These are phyloP conservation scores for Trichosporon ovoides DNA, from an alignment of 1,284 basidiomycete species.

Conservation along the genomic window DNA sequence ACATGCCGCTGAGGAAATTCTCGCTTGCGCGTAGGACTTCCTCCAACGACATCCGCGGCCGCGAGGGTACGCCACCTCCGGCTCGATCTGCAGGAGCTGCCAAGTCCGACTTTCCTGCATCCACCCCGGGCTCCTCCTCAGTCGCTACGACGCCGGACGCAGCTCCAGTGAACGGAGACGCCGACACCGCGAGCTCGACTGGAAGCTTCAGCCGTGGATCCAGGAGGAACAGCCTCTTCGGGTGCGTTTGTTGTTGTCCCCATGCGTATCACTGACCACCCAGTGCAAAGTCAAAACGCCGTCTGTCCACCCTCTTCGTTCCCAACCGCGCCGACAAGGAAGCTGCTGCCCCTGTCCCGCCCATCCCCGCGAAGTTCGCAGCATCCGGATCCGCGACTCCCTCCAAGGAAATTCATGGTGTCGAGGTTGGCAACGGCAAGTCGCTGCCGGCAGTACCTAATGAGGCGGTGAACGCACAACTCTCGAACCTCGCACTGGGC, in stretches of 20 bases:
- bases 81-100: not conserved
- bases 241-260: constrained; percentile 1
- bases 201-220: not conserved
- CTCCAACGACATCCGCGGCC: not conserved
- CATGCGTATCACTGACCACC: not conserved
- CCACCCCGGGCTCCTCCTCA: not conserved
- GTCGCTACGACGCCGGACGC: not conserved
- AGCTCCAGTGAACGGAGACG: not conserved
- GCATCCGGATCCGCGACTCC: not conserved
- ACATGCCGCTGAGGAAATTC: not conserved
- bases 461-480: not conserved
- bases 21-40: not conserved
- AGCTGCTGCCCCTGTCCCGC: not conserved
- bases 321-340: not conserved
- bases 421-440: not conserved
- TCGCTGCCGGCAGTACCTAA: not conserved
- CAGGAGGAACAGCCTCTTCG: constrained; percentile 6
- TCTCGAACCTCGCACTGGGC: not conserved
- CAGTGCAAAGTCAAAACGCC: constrained; percentile 32
- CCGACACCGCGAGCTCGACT: not conserved
- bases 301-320: constrained; percentile 40
- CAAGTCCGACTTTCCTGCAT: too few species aligned
- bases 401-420: too few species aligned
- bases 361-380: not conserved
- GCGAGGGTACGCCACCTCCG: not conserved